phyloP scores from a whole-genome alignment of 2,329 filamentous ascomycete genomes.

The Aspergillus chevalieri region DNA sequence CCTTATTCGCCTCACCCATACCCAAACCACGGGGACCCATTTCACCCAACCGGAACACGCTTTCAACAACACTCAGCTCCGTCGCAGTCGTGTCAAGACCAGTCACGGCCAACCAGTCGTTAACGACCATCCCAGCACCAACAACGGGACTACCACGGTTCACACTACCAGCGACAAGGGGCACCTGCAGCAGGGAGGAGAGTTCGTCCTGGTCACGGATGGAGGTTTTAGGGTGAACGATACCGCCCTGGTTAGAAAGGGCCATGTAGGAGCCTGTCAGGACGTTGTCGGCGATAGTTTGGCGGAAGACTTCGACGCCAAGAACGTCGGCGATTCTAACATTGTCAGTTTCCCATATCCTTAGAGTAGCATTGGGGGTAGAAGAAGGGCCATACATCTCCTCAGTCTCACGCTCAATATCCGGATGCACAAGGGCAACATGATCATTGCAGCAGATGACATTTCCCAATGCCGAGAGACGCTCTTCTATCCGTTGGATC shows the following conservation, averaged over 20 bases:
- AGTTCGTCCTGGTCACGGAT: slow-evolving; percentile 99
- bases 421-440: slow-evolving; percentile 91
- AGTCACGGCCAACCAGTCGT: slow-evolving; percentile 94
- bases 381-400: slow-evolving; percentile 57
- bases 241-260: slow-evolving; percentile 88
- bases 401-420: slow-evolving; percentile 94
- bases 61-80: slow-evolving; percentile 92
- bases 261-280: slow-evolving; percentile 96
- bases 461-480: slow-evolving; percentile 89
- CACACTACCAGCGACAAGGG: slow-evolving; percentile 86
- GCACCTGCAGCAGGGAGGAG: slow-evolving; percentile 85
- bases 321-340: slow-evolving; percentile 72
- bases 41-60: slow-evolving; percentile 90
- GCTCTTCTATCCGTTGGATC: slow-evolving; percentile 96
- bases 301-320: slow-evolving; percentile 58
- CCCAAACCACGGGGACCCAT: slow-evolving; percentile 62
- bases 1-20: slow-evolving; percentile 60
- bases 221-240: slow-evolving; percentile 94
- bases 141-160: slow-evolving; percentile 92
- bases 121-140: slow-evolving; percentile 94
- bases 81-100: slow-evolving; percentile 95
- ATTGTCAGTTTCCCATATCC: not conserved
- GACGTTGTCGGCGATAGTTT: slow-evolving; percentile 96
- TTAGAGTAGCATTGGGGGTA: not conserved
- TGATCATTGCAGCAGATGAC: slow-evolving; percentile 97